Conservation (phyloP, 768 basidiomycete species). For the Cantharellus cinnabarinus region DNA sequence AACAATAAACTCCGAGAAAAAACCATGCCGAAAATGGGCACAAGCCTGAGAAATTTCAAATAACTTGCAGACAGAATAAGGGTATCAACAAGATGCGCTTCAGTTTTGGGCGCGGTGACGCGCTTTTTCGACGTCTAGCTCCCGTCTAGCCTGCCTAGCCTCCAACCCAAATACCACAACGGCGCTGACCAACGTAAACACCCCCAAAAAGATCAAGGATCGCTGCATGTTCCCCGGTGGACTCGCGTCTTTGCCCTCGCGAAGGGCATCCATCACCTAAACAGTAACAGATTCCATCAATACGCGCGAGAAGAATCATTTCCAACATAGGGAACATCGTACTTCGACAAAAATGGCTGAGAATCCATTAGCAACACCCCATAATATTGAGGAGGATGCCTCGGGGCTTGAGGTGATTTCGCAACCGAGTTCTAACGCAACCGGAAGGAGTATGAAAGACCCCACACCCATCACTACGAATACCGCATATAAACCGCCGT, state of each 20-base stretch:
- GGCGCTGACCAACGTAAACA: conserved; percentile 23
- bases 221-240: conserved; percentile 59
- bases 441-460: conserved; percentile 50
- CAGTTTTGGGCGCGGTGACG: not conserved
- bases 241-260: conserved; percentile 33
- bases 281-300: not conserved
- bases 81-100: too few species aligned
- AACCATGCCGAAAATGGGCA: too few species aligned
- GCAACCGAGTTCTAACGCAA: conserved; percentile 56
- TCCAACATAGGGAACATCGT: not conserved
- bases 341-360: conserved; percentile 32
- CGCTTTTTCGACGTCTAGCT: conserved; percentile 35
- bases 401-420: conserved; percentile 68
- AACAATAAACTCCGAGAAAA: too few species aligned
- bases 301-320: not conserved
- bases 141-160: conserved; percentile 43
- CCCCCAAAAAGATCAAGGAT: conserved; percentile 46
- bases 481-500: conserved; percentile 38
- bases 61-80: too few species aligned
- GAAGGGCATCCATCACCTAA: conserved; percentile 30
- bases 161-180: conserved; percentile 28
- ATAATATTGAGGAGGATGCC: conserved; percentile 52
- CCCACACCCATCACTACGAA: conserved; percentile 47
- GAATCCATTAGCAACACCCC: conserved; percentile 40
- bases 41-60: too few species aligned